Evolutionary conservation across 2,329 filamentous ascomycete genomes (phyloP).

Genomic region (Talaromyces sp.): DNA sequence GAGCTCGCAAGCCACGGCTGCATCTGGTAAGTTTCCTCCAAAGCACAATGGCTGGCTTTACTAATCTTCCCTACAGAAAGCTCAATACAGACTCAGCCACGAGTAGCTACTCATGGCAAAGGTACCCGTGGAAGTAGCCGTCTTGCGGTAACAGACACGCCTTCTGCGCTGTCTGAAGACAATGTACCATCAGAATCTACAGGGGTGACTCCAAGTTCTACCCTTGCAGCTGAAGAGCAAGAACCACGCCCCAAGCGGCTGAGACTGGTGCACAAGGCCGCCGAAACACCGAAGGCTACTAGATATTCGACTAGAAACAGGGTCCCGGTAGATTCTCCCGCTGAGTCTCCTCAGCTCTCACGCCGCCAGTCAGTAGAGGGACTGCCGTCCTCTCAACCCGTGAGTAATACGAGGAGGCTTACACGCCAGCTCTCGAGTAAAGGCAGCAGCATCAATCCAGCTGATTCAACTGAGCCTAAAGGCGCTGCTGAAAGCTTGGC

Average conservation of each 20-base stretch:
- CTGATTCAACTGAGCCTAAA: neutral
- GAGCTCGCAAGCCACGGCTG: neutral
- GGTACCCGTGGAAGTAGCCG: neutral
- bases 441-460: neutral
- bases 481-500: neutral
- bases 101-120: neutral
- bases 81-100: neutral
- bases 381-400: neutral
- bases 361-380: neutral
- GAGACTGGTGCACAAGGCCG: slow-evolving; percentile 17
- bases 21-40: neutral
- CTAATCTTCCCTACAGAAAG: slow-evolving; percentile 1
- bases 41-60: neutral
- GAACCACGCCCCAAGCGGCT: slow-evolving; percentile 28
- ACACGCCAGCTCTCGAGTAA: neutral
- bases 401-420: neutral
- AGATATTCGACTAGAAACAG: slow-evolving; percentile 30
- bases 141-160: neutral
- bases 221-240: slow-evolving; percentile 8
- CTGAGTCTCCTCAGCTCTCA: slow-evolving; percentile 4
- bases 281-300: slow-evolving; percentile 28
- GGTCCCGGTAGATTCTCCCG: slow-evolving; percentile 15
- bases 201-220: neutral
- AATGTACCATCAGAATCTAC: neutral
- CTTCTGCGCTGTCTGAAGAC: slow-evolving; percentile 7